Percentiles rank a stretch among this genome's conserved stretches.
phyloP scores from a whole-genome alignment of 2,329 filamentous ascomycete species.

The Sclerotinia nivalis region DNA sequence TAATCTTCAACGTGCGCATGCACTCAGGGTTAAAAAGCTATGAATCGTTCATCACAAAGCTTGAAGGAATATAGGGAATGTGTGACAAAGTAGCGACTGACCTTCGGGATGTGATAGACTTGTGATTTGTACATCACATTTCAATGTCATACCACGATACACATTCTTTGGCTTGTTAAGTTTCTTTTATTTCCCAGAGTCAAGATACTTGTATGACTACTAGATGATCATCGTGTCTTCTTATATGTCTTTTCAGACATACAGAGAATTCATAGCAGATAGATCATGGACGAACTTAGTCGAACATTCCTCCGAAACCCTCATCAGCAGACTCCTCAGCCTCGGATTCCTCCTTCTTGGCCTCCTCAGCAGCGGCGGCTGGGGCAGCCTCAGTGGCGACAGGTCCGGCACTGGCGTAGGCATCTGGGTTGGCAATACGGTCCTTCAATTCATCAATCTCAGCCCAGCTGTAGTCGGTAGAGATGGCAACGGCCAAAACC shows the following conservation, averaged over 20 bases:
- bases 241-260: constrained; percentile 27
- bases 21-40: constrained; percentile 46
- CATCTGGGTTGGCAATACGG: constrained; percentile 97
- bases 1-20: constrained; percentile 43
- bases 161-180: constrained; percentile 27
- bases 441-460: constrained; percentile 98
- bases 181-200: constrained; percentile 34
- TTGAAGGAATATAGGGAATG: constrained; percentile 20
- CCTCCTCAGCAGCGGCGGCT: constrained; percentile 52
- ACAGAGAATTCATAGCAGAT: constrained; percentile 33
- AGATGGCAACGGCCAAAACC: constrained; percentile 81
- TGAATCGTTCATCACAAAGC: constrained; percentile 42
- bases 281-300: constrained; percentile 47
- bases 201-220: constrained; percentile 32
- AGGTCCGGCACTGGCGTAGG: constrained; percentile 83
- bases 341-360: constrained; percentile 63
- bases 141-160: constrained; percentile 22
- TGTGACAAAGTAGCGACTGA: constrained; percentile 32
- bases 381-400: constrained; percentile 58
- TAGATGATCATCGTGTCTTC: constrained; percentile 34
- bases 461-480: constrained; percentile 91
- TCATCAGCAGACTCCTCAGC: constrained; percentile 64
- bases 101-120: constrained; percentile 27
- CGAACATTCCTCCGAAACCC: constrained; percentile 79
- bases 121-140: constrained; percentile 23